Evolutionary conservation across 192 early-diverging fungal genomes (phyloP).

Genomic region (Funneliformis geosporum): DNA sequence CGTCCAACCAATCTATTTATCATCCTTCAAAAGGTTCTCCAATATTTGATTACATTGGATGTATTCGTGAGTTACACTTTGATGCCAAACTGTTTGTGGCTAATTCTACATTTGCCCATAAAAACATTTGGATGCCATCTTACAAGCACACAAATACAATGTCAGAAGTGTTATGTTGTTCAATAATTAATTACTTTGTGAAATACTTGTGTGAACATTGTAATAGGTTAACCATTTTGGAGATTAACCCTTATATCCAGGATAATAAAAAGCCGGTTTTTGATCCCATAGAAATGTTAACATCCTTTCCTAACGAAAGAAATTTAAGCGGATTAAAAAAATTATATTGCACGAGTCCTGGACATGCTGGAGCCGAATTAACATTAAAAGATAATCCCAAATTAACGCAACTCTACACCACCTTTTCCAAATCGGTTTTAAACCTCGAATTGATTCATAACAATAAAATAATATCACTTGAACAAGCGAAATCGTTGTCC

Average conservation of each 20-base stretch:
- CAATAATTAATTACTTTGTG: neutral
- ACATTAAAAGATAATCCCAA: neutral
- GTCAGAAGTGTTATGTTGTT: neutral
- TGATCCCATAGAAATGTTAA: too few relatives aligned
- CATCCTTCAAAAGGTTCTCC: too few relatives aligned
- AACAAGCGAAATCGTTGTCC: neutral
- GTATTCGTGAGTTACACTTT: too few relatives aligned
- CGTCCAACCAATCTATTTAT: neutral
- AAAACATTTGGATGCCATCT: neutral
- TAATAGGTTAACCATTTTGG: neutral
- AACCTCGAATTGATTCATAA: neutral
- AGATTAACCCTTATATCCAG: neutral
- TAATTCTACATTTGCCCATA: too few relatives aligned
- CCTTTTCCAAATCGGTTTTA: neutral
- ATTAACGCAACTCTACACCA: neutral
- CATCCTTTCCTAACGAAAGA: neutral
- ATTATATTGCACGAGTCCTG: neutral
- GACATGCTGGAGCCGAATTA: neutral
- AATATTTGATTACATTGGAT: too few relatives aligned
- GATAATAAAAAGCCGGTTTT: neutral
- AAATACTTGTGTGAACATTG: neutral
- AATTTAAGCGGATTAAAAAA: neutral
- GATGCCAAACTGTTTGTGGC: too few relatives aligned
- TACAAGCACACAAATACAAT: neutral
- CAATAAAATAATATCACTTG: neutral